Evolutionary conservation across 306 rosid species (phyloP).

Genomic region (Gynostemma pentaphyllum): DNA sequence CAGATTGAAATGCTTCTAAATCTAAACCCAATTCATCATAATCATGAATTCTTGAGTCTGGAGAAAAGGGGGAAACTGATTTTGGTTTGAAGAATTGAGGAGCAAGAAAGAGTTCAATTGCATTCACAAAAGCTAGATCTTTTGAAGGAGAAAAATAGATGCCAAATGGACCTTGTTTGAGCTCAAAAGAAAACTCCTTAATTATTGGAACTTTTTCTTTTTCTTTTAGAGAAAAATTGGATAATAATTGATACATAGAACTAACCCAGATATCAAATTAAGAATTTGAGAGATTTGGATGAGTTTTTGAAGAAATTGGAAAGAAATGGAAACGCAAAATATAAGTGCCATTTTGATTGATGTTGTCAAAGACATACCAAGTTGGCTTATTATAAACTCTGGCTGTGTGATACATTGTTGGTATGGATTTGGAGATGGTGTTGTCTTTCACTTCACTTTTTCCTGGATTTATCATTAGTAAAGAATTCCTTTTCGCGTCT

Average conservation of each 20-base stretch:
- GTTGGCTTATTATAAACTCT: conserved; percentile 9
- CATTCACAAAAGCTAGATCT: conserved; percentile 12
- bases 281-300: background rate
- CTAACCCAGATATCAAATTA: background rate
- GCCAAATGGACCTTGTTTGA: background rate
- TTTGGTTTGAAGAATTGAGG: background rate
- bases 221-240: conserved; percentile 1
- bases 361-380: conserved; percentile 1
- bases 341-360: conserved; percentile 2
- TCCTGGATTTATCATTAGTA: conserved; percentile 6
- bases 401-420: conserved; percentile 9
- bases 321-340: conserved; percentile 15
- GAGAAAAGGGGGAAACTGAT: background rate
- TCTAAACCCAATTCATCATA: background rate
- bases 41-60: background rate
- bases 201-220: background rate
- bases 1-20: background rate
- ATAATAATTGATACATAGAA: background rate
- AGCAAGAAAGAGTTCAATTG: conserved; percentile 8
- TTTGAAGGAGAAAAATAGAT: background rate
- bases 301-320: background rate
- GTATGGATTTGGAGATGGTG: background rate
- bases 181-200: background rate
- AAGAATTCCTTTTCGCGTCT: background rate
- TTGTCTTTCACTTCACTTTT: background rate